Percentiles rank a stretch among this genome's conserved stretches.
phyloP scores from a whole-genome alignment of 306 rosid species.

The Quercus cerris region DNA sequence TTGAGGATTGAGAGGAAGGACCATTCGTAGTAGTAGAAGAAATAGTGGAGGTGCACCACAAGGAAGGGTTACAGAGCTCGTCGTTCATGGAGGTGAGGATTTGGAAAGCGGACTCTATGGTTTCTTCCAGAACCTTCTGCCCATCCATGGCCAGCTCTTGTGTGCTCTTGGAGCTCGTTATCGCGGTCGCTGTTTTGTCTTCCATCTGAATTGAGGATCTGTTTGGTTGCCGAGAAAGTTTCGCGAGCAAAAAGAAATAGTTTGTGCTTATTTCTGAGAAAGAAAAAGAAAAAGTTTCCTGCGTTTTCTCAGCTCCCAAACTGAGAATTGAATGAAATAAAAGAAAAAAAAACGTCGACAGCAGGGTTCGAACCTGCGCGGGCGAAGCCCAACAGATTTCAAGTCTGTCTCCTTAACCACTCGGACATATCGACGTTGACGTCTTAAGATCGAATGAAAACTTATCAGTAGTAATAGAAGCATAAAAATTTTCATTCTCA shows the following conservation, averaged over 20 bases:
- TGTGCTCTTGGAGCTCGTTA: conserved; percentile 43
- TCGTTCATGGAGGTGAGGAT: conserved; percentile 96
- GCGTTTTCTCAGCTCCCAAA: conserved; percentile 18
- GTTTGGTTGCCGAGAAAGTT: neutral
- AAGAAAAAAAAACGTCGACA: conserved; percentile 28
- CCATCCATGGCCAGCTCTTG: conserved; percentile 88
- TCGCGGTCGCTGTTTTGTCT: conserved; percentile 33
- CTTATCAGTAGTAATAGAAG: fast-evolving
- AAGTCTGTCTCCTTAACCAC: conserved; percentile 69
- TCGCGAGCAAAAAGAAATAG: neutral
- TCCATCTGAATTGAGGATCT: conserved; percentile 34
- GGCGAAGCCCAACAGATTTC: conserved; percentile 61
- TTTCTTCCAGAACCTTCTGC: conserved; percentile 73
- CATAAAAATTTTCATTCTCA: too few relatives aligned
- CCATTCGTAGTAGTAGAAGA: conserved; percentile 28
- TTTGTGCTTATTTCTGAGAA: neutral
- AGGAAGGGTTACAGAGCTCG: conserved; percentile 82
- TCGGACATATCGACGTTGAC: conserved; percentile 40
- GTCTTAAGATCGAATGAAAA: too few relatives aligned
- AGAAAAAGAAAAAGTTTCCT: neutral
- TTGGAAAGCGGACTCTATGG: conserved; percentile 79
- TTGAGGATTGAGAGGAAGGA: conserved; percentile 40
- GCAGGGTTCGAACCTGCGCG: conserved; percentile 71
- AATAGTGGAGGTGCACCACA: conserved; percentile 64
- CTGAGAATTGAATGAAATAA: neutral